These are phyloP conservation scores for Crithidia bombi DNA, from an alignment of 208 protist species.

Conservation along the genomic window DNA sequence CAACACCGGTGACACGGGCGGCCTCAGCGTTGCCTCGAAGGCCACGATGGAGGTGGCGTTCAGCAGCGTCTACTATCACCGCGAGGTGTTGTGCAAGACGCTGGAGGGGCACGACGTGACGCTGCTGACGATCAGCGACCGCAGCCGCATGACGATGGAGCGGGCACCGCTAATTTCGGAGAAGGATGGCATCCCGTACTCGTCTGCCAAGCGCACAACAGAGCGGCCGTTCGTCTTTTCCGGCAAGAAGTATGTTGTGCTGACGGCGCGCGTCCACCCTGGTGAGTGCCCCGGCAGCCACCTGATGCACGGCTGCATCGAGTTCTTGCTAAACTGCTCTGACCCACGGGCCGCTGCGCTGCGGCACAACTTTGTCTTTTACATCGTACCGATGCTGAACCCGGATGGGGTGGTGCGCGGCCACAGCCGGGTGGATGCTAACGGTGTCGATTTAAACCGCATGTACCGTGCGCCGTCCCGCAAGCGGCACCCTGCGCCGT, in stretches of 20 bases:
- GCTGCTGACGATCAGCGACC: constrained; percentile 88
- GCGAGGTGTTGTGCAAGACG: constrained; percentile 85
- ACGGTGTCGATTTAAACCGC: constrained; percentile 94
- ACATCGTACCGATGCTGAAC: constrained; percentile 93
- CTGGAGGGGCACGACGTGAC: constrained; percentile 86
- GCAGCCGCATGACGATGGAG: constrained; percentile 43
- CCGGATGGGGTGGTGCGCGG: constrained; percentile 93
- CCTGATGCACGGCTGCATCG: constrained; percentile 94
- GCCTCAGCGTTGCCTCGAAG: background rate
- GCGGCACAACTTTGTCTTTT: constrained; percentile 91
- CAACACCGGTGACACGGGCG: background rate
- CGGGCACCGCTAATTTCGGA: constrained; percentile 38
- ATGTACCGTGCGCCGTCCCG: constrained; percentile 85
- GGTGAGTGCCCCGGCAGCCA: constrained; percentile 92
- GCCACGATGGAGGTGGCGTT: background rate
- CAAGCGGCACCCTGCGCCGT: constrained; percentile 82
- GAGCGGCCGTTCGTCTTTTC: constrained; percentile 62
- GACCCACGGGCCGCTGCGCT: constrained; percentile 78
- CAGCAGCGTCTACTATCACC: constrained; percentile 76
- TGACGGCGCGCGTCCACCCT: constrained; percentile 93
- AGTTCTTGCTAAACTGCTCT: constrained; percentile 76
- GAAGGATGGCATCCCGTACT: constrained; percentile 65
- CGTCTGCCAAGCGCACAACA: constrained; percentile 55
- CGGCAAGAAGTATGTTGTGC: constrained; percentile 78
- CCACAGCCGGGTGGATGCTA: constrained; percentile 92